Conservation (phyloP, 495 filamentous ascomycete species). For the Xylaria intraflava region DNA sequence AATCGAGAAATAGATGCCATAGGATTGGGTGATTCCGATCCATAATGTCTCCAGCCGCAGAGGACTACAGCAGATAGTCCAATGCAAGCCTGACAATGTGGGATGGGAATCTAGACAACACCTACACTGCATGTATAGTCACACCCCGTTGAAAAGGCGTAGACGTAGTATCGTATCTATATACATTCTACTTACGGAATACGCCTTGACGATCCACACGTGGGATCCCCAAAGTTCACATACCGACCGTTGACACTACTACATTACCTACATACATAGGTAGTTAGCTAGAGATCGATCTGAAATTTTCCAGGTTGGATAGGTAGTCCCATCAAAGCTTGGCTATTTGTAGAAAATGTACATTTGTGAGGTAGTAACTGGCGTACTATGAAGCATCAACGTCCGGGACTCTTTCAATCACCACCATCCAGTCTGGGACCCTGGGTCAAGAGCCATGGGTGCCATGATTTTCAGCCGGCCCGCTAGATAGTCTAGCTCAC, state of each 20-base stretch:
- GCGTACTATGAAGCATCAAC: neutral
- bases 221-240: conserved; percentile 3
- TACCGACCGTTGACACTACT: neutral
- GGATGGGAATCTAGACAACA: conserved; percentile 6
- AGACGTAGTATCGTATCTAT: neutral
- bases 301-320: no score
- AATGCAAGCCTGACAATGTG: conserved; percentile 2
- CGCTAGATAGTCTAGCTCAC: no score
- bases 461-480: no score
- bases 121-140: neutral
- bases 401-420: neutral
- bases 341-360: neutral
- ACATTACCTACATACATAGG: no score
- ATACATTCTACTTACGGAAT: neutral
- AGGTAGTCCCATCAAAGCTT: neutral
- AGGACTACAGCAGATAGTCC: neutral
- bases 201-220: conserved; percentile 3
- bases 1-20: neutral
- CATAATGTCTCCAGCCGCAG: conserved; percentile 5
- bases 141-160: neutral
- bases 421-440: no score
- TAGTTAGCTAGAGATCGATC: no score
- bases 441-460: no score
- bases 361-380: no score
- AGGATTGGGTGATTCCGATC: conserved; percentile 3